Evolutionary conservation across 345 rosid genomes (phyloP).

Genomic region (Euphorbia tirucalli): DNA sequence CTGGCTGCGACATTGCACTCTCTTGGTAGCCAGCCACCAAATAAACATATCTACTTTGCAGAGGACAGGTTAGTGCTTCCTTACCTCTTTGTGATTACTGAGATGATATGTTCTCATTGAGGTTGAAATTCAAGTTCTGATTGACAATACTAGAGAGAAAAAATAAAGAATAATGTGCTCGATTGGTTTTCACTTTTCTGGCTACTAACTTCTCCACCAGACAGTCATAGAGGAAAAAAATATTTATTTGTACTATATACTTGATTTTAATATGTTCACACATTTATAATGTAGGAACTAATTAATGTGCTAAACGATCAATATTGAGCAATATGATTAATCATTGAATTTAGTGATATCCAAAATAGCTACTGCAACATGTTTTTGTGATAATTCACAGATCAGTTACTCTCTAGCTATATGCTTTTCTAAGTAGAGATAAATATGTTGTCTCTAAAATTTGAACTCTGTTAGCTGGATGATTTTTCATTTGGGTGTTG

Average conservation of each 20-base stretch:
- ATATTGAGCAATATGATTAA: not conserved
- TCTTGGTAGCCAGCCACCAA: slow-evolving; percentile 46
- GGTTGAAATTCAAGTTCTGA: not conserved
- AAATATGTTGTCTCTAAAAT: not conserved
- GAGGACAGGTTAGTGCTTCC: slow-evolving; percentile 66
- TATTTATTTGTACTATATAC: not conserved
- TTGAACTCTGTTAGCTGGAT: not conserved
- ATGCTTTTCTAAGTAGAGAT: not conserved
- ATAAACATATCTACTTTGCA: slow-evolving; percentile 62
- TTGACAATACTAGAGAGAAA: not conserved
- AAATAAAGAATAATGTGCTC: not conserved
- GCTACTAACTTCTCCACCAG: not conserved
- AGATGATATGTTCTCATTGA: not conserved
- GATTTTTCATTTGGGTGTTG: not conserved
- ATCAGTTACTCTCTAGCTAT: not conserved
- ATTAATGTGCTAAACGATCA: not conserved
- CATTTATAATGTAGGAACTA: not conserved
- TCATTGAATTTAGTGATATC: not conserved
- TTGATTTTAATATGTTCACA: not conserved
- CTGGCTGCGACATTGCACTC: slow-evolving; percentile 66
- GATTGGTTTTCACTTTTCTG: not conserved
- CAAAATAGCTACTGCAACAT: not conserved
- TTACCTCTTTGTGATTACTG: not conserved
- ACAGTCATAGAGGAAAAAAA: not conserved
- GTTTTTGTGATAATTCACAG: not conserved